These are phyloP conservation scores for Phtheirospermum japonicum DNA, from an alignment of 257 asterid genomes.

Conservation along the genomic window DNA sequence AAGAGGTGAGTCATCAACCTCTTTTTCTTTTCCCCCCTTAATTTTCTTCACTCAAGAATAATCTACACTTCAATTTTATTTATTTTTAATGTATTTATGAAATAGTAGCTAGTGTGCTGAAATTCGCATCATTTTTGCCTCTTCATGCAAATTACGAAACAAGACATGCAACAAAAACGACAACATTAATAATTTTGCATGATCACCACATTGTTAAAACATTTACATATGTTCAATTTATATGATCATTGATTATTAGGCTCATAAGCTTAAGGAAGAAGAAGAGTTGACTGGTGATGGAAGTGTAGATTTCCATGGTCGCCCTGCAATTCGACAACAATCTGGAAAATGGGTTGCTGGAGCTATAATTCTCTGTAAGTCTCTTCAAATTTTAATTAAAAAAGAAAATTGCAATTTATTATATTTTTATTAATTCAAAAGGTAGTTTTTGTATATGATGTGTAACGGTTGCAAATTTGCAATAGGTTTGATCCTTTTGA, in stretches of 20 bases:
- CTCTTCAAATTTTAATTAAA: background rate
- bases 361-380: background rate
- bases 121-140: background rate
- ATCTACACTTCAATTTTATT: too few relatives aligned
- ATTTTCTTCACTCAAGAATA: too few relatives aligned
- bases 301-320: conserved; percentile 4
- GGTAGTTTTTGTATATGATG: too few relatives aligned
- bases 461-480: background rate
- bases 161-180: too few relatives aligned
- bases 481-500: too few relatives aligned
- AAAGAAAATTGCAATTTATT: too few relatives aligned
- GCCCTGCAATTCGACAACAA: background rate
- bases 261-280: background rate
- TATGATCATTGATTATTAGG: background rate
- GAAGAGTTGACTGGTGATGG: background rate
- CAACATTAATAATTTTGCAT: background rate
- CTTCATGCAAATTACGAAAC: background rate
- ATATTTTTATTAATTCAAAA: too few relatives aligned
- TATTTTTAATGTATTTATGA: too few relatives aligned
- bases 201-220: background rate
- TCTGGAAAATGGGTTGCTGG: conserved; percentile 1
- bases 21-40: background rate
- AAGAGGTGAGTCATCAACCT: background rate
- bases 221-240: too few relatives aligned
- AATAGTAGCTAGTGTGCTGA: too few relatives aligned